phyloP scores from a whole-genome alignment of 78 protist species.

The Dictyostelium brefeldianum region DNA sequence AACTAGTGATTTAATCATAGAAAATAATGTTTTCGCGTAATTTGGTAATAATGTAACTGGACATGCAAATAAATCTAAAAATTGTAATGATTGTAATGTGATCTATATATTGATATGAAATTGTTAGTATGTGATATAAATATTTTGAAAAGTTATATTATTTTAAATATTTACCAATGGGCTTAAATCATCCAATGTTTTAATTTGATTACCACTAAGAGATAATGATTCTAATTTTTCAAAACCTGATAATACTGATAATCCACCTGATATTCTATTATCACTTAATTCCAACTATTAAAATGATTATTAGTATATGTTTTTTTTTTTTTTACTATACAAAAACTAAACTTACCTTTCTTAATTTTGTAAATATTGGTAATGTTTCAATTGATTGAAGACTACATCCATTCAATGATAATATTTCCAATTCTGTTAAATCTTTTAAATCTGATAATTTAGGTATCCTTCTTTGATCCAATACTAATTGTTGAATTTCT shows the following conservation, averaged over 20 bases:
- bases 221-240: conserved; percentile 62
- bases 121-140: background rate
- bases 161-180: conserved; percentile 42
- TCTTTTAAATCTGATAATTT: conserved; percentile 37
- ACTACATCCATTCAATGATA: conserved; percentile 67
- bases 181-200: conserved; percentile 40
- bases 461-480: conserved; percentile 57
- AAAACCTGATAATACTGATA: conserved; percentile 17
- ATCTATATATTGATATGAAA: background rate
- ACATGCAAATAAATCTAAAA: conserved; percentile 73
- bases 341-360: conserved; percentile 17
- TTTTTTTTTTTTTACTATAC: too few relatives aligned
- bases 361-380: conserved; percentile 43
- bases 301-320: background rate
- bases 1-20: conserved; percentile 41
- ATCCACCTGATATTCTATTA: conserved; percentile 82
- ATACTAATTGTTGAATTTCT: conserved; percentile 26
- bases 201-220: conserved; percentile 73
- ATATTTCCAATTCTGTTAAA: conserved; percentile 61
- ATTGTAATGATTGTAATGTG: conserved; percentile 28
- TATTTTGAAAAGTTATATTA: background rate
- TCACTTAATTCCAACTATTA: conserved; percentile 69
- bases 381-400: conserved; percentile 61
- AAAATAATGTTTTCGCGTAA: conserved; percentile 45
- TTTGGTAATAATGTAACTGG: conserved; percentile 58